Evolutionary conservation across 805 yeast genomes (phyloP).

Genomic region (Candida sphagnicola): DNA sequence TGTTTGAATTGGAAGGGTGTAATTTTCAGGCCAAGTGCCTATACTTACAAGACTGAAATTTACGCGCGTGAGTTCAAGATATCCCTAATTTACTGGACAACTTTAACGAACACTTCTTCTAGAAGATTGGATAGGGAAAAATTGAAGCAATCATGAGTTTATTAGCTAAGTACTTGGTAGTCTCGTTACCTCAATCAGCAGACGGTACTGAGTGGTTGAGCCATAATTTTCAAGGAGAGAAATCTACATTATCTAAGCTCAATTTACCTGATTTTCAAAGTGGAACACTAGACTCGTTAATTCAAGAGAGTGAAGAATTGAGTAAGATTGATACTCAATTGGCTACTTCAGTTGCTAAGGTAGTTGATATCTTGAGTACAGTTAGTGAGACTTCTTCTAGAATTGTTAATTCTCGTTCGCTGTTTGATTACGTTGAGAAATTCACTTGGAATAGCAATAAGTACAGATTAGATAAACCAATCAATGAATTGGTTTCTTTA

Average conservation of each 20-base stretch:
- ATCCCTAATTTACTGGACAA: background rate
- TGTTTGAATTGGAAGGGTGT: background rate
- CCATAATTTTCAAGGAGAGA: slow-evolving; percentile 52
- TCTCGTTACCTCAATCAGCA: slow-evolving; percentile 56
- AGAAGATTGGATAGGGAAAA: background rate
- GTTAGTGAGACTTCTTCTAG: slow-evolving; percentile 28
- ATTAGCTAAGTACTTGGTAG: slow-evolving; percentile 44
- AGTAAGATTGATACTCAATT: slow-evolving; percentile 79
- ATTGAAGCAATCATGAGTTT: slow-evolving; percentile 21
- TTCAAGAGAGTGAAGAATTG: slow-evolving; percentile 87
- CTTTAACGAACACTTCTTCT: too few species aligned
- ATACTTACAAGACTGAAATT: background rate
- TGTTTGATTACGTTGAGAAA: slow-evolving; percentile 61
- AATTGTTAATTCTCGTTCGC: slow-evolving; percentile 42
- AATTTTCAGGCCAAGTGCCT: slow-evolving; percentile 1
- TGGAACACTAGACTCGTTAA: slow-evolving; percentile 90
- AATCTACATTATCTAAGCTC: slow-evolving; percentile 52
- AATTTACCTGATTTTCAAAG: slow-evolving; percentile 83
- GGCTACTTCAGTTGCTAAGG: slow-evolving; percentile 63
- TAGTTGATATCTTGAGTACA: slow-evolving; percentile 64
- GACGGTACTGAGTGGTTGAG: slow-evolving; percentile 53
- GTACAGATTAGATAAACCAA: slow-evolving; percentile 79
- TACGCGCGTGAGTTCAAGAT: background rate
- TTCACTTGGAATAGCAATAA: slow-evolving; percentile 89
- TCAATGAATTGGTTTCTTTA: slow-evolving; percentile 65